A percentile compares a stretch with the other conserved stretches of the same genome.
Evolutionary conservation across 768 basidiomycete genomes (phyloP).

Genomic region (Boletus rubroflammeus): DNA sequence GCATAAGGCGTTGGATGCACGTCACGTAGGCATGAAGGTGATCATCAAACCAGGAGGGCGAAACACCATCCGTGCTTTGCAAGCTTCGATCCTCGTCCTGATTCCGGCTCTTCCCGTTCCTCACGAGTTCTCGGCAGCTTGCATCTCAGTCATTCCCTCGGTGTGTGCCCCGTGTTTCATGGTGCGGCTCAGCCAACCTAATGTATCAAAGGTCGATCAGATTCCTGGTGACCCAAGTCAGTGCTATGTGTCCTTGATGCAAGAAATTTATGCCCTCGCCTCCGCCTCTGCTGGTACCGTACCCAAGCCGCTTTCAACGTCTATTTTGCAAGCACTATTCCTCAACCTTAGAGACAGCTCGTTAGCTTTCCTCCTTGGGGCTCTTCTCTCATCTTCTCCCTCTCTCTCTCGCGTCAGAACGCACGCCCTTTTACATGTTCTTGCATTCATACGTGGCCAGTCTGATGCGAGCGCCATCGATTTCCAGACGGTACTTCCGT

Average conservation of each 20-base stretch:
- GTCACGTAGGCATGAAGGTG: constrained; percentile 44
- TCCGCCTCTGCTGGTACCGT: constrained; percentile 51
- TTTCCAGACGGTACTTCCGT: constrained; percentile 76
- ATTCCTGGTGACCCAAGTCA: constrained; percentile 21
- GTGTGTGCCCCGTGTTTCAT: constrained; percentile 27
- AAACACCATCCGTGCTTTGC: constrained; percentile 53
- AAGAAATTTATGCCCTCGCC: constrained; percentile 61
- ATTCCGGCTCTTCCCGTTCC: constrained; percentile 49
- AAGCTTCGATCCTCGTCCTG: constrained; percentile 51
- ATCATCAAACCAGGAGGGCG: constrained; percentile 59
- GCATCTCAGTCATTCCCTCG: constrained; percentile 41
- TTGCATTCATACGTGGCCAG: constrained; percentile 80
- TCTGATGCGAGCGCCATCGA: constrained; percentile 54
- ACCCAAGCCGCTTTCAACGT: constrained; percentile 42
- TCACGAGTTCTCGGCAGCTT: constrained; percentile 37
- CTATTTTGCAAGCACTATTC: constrained; percentile 64
- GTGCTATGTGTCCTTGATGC: constrained; percentile 58
- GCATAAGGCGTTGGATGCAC: constrained; percentile 43
- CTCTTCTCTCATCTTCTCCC: constrained; percentile 47
- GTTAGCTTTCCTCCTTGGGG: constrained; percentile 75
- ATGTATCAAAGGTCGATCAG: constrained; percentile 16
- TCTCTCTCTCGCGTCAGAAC: constrained; percentile 36
- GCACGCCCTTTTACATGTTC: constrained; percentile 68
- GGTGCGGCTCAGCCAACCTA: background rate
- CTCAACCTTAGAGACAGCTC: constrained; percentile 63